Evolutionary conservation across 495 filamentous ascomycete genomes (phyloP).

Genomic region (Lasiosphaeria hispida): DNA sequence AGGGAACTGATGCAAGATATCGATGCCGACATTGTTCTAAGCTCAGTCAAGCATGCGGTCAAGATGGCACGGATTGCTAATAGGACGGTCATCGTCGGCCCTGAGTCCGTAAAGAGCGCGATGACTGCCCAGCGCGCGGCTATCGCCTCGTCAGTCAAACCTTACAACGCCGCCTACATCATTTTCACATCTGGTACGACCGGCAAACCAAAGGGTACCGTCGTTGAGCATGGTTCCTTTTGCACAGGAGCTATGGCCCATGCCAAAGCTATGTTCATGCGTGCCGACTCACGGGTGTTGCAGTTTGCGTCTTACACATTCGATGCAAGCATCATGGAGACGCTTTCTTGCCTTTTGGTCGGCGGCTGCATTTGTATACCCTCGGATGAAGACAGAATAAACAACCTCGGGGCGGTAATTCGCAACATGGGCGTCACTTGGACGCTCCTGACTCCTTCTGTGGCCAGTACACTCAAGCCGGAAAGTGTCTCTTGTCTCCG

Average conservation of each 20-base stretch:
- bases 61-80: slow-evolving; percentile 18
- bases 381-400: slow-evolving; percentile 30
- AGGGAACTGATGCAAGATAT: slow-evolving; percentile 29
- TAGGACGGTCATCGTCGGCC: slow-evolving; percentile 9
- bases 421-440: slow-evolving; percentile 25
- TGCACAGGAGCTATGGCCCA: slow-evolving; percentile 40
- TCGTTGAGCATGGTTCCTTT: slow-evolving; percentile 45
- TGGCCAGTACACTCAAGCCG: slow-evolving; percentile 35
- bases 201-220: slow-evolving; percentile 40
- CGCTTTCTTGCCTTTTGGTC: slow-evolving; percentile 53
- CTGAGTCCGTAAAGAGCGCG: slow-evolving; percentile 1
- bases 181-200: slow-evolving; percentile 56
- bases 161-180: slow-evolving; percentile 46
- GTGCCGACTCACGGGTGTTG: slow-evolving; percentile 43
- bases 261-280: slow-evolving; percentile 38
- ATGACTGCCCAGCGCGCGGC: too few species aligned
- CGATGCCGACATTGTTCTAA: slow-evolving; percentile 43
- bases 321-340: slow-evolving; percentile 58
- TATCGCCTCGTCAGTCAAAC: neutral
- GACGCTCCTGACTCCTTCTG: slow-evolving; percentile 48
- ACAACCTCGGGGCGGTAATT: slow-evolving; percentile 31
- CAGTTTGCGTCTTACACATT: slow-evolving; percentile 65
- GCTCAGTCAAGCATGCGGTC: slow-evolving; percentile 39
- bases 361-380: slow-evolving; percentile 44
- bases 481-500: slow-evolving; percentile 16